Conservation (phyloP, 148 eudicot species). For the Mesembryanthemum crystallinum region DNA sequence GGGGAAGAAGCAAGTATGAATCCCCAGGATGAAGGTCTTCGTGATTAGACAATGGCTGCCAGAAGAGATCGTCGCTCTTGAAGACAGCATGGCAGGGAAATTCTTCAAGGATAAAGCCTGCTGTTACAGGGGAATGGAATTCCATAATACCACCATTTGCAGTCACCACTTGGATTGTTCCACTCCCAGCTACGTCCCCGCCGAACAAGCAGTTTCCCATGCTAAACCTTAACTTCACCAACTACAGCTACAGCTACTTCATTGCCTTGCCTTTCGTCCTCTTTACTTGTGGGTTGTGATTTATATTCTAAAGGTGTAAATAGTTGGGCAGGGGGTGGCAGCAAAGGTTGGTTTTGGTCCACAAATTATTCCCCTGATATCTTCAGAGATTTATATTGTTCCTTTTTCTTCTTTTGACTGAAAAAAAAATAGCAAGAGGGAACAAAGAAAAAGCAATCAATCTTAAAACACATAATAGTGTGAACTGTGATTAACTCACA, state of each 20-base stretch:
- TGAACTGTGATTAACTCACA: neutral
- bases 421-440: neutral
- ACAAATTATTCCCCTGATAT: slow-evolving; percentile 13
- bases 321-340: slow-evolving; percentile 6
- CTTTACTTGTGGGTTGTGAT: too few species aligned
- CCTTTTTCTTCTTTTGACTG: slow-evolving; percentile 20
- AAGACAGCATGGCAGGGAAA: slow-evolving; percentile 73
- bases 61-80: slow-evolving; percentile 57
- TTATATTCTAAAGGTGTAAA: slow-evolving; percentile 14
- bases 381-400: neutral
- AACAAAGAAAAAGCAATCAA: slow-evolving; percentile 12
- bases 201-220: slow-evolving; percentile 84
- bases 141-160: slow-evolving; percentile 87
- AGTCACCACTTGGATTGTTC: slow-evolving; percentile 56
- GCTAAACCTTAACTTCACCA: neutral
- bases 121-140: slow-evolving; percentile 53
- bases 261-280: slow-evolving; percentile 5
- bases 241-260: neutral
- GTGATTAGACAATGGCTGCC: slow-evolving; percentile 60
- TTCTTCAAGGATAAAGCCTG: slow-evolving; percentile 62
- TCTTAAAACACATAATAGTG: slow-evolving; percentile 7
- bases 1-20: slow-evolving; percentile 69
- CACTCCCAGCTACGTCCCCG: too few species aligned
- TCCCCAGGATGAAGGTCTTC: slow-evolving; percentile 61
- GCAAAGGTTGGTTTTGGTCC: slow-evolving; percentile 13